phyloP scores from a whole-genome alignment of 306 rosid genomes.

The Acacia acuminata region DNA sequence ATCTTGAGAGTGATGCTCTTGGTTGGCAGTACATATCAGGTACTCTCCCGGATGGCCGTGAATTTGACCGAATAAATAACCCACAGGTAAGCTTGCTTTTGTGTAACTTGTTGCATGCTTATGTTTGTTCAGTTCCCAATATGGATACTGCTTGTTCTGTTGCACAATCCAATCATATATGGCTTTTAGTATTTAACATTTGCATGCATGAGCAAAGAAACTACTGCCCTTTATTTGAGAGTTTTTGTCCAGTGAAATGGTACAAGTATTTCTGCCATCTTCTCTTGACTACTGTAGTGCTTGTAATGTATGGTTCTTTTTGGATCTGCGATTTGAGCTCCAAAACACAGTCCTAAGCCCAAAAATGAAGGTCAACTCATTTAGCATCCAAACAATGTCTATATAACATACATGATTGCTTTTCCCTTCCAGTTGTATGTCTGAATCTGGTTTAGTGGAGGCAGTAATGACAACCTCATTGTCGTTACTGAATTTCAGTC shows the following conservation, averaged over 20 bases:
- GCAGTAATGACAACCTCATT: not conserved
- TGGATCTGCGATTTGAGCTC: too few relatives aligned
- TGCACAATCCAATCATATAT: not conserved
- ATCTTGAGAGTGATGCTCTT: conserved; percentile 94
- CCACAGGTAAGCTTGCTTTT: conserved; percentile 69
- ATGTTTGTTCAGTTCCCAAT: not conserved
- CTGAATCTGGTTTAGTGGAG: not conserved
- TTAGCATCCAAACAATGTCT: too few relatives aligned
- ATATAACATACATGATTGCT: not conserved
- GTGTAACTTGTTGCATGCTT: conserved; percentile 9
- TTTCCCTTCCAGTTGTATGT: not conserved
- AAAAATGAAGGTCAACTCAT: too few relatives aligned
- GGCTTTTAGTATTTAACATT: not conserved
- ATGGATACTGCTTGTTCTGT: not conserved
- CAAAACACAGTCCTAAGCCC: too few relatives aligned
- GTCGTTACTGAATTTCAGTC: conserved; percentile 4
- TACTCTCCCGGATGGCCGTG: conserved; percentile 87
- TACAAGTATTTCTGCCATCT: conserved; percentile 9
- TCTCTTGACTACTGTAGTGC: not conserved
- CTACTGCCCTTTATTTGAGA: not conserved
- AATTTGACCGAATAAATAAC: conserved; percentile 92
- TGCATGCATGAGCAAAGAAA: not conserved
- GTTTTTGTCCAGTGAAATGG: conserved; percentile 5
- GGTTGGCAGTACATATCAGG: conserved; percentile 99
- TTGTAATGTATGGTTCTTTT: not conserved